These are phyloP conservation scores for Echites panduratus DNA, from an alignment of 257 asterid species.

Conservation along the genomic window DNA sequence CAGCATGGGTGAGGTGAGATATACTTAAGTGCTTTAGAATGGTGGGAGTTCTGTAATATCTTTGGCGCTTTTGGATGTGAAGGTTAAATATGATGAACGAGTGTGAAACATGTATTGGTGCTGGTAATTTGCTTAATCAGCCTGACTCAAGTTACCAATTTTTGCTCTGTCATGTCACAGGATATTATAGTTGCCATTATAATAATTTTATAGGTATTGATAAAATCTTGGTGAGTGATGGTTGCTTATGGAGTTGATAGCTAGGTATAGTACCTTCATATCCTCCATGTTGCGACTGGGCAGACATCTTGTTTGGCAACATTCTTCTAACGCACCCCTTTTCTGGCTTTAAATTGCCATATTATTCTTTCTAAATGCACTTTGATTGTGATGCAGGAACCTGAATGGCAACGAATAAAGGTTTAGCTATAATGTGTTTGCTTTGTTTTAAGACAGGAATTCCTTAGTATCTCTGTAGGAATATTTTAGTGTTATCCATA, in stretches of 20 bases:
- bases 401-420: background rate
- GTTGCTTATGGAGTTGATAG: background rate
- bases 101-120: background rate
- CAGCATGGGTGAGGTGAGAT: constrained; percentile 49
- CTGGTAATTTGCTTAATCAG: background rate
- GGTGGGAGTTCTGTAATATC: background rate
- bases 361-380: background rate
- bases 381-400: background rate
- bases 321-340: background rate
- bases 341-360: background rate
- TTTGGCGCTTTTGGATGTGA: background rate
- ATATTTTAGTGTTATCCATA: background rate
- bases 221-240: background rate
- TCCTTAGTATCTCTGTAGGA: background rate
- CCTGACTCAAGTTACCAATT: background rate
- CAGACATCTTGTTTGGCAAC: background rate
- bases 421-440: background rate
- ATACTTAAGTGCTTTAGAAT: background rate
- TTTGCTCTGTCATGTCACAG: background rate
- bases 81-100: background rate
- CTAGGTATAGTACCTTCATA: background rate
- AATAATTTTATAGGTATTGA: background rate
- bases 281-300: background rate
- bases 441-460: background rate
- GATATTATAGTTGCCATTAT: background rate